These are phyloP conservation scores for Zygosaccharomyces kombuchaensis DNA, from an alignment of 805 yeast species.

Conservation along the genomic window DNA sequence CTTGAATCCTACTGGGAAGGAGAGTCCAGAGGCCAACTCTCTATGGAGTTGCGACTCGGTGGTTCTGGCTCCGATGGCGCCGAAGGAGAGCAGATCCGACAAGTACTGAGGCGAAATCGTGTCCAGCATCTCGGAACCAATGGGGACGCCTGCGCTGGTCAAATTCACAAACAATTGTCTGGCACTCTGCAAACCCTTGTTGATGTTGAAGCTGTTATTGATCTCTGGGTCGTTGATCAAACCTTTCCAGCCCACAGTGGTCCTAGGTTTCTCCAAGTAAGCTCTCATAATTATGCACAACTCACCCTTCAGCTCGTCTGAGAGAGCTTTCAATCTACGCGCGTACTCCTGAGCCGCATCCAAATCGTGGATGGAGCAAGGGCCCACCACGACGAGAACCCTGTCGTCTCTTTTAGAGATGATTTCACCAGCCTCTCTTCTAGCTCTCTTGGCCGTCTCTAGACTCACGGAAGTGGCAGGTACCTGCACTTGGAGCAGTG, in stretches of 20 bases:
- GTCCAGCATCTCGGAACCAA: constrained; percentile 97
- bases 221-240: constrained; percentile 95
- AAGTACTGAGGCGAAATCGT: constrained; percentile 96
- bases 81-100: constrained; percentile 84
- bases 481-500: constrained; percentile 77
- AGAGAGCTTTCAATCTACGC: constrained; percentile 54
- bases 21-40: constrained; percentile 93
- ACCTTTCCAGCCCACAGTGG: constrained; percentile 99
- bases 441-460: constrained; percentile 67
- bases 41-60: constrained; percentile 98
- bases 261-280: constrained; percentile 95
- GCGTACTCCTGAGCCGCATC: constrained; percentile 88
- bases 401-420: constrained; percentile 77
- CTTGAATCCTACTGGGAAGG: constrained; percentile 99
- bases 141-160: constrained; percentile 78
- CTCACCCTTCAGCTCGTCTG: constrained; percentile 70
- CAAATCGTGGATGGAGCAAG: constrained; percentile 94
- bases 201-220: constrained; percentile 87
- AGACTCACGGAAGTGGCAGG: constrained; percentile 56
- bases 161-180: constrained; percentile 80
- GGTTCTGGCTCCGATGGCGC: constrained; percentile 99
- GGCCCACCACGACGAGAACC: constrained; percentile 85
- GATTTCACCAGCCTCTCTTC: constrained; percentile 73
- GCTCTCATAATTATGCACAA: constrained; percentile 93
- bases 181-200: constrained; percentile 85